Evolutionary conservation across 495 filamentous ascomycete genomes (phyloP).

Genomic region (Geoglossum glabrum): DNA sequence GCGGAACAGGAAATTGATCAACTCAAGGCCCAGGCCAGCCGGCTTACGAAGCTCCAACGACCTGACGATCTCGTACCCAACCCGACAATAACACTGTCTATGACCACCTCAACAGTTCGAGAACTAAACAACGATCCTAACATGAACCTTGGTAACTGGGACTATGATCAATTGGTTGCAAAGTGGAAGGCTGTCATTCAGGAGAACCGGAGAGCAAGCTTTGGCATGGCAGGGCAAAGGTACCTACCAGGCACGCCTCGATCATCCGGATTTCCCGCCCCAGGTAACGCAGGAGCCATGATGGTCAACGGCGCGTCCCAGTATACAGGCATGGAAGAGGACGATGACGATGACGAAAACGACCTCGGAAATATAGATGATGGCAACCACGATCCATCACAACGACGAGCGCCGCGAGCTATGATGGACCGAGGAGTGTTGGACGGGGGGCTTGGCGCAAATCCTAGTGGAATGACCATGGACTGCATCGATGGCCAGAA

Average conservation of each 20-base stretch:
- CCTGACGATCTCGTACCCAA: slow-evolving; percentile 50
- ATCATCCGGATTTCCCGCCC: background rate
- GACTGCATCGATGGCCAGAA: slow-evolving; percentile 1
- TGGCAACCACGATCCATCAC: background rate
- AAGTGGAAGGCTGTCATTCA: slow-evolving; percentile 36
- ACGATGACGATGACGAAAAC: background rate
- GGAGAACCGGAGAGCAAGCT: slow-evolving; percentile 10
- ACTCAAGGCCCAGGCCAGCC: slow-evolving; percentile 47
- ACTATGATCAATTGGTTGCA: slow-evolving; percentile 33
- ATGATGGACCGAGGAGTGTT: background rate
- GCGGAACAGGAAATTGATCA: slow-evolving; percentile 52
- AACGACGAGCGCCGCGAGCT: background rate
- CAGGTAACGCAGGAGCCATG: background rate
- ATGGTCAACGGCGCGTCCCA: background rate
- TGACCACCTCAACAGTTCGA: slow-evolving; percentile 24
- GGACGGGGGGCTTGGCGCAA: background rate
- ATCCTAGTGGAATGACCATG: background rate
- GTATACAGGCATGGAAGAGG: background rate
- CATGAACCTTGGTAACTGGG: slow-evolving; percentile 23
- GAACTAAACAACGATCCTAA: slow-evolving; percentile 19
- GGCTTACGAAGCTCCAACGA: slow-evolving; percentile 45
- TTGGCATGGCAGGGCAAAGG: slow-evolving; percentile 14
- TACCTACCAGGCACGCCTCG: slow-evolving; percentile 6
- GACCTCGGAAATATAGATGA: background rate
- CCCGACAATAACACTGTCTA: slow-evolving; percentile 38